These are phyloP conservation scores for Podaxis sp. DNA, from an alignment of 768 basidiomycete species.

Conservation along the genomic window DNA sequence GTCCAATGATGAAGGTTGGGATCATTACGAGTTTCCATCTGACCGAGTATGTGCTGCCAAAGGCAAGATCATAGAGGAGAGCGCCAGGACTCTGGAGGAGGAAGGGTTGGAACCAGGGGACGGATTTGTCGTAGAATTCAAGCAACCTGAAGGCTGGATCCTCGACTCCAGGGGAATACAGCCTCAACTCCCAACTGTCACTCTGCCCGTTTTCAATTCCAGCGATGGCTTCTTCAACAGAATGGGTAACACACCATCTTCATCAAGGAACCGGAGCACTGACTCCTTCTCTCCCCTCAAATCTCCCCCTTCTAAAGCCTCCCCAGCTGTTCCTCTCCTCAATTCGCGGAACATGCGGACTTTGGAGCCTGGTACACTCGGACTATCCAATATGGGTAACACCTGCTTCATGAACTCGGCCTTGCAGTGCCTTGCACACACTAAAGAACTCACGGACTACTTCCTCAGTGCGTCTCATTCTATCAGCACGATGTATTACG, in stretches of 20 bases:
- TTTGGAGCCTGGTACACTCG: constrained; percentile 74
- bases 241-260: constrained; percentile 24
- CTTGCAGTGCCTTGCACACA: constrained; percentile 93
- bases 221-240: constrained; percentile 56
- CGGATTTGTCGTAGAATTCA: constrained; percentile 76
- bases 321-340: constrained; percentile 29
- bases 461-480: constrained; percentile 65
- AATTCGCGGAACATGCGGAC: constrained; percentile 32
- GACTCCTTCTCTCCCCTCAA: constrained; percentile 20
- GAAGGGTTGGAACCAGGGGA: constrained; percentile 59
- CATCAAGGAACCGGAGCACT: constrained; percentile 19
- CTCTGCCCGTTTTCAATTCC: constrained; percentile 49
- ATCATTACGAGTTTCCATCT: constrained; percentile 29
- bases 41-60: constrained; percentile 29
- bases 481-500: not conserved
- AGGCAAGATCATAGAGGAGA: constrained; percentile 43
- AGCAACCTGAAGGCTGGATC: constrained; percentile 57
- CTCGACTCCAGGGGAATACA: constrained; percentile 31
- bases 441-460: constrained; percentile 85
- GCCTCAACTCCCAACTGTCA: constrained; percentile 21
- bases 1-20: constrained; percentile 34
- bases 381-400: constrained; percentile 93
- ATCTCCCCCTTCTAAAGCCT: constrained; percentile 19
- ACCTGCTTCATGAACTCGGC: constrained; percentile 99
- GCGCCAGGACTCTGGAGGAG: constrained; percentile 54